Evolutionary conservation across 352 stramenopile species (phyloP), one percentile per base, ranked within the genome.

Genomic region (Phytophthora ohioensis): DNA sequence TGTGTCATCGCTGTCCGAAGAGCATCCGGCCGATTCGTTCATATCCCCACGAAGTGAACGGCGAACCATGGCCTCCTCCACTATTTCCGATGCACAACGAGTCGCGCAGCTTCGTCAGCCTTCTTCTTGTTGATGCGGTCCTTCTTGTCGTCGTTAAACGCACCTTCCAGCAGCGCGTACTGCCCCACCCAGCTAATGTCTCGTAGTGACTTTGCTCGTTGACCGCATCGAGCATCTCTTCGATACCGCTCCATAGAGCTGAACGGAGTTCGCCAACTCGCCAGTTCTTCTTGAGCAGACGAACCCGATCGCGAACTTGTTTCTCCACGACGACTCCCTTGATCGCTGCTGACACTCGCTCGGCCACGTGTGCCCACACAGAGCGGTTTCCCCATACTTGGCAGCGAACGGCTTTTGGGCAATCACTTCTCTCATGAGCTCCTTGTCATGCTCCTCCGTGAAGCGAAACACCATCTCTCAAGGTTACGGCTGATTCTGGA

Each of bases 201-300:
- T 61, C 51, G 15, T 62, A 68, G 32, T 61, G 51, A 21, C 51
- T 68, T 30, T 57, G 51, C 7, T 51, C 51, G 51, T 68, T 56
- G 8, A 57, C 42, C 2, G 51, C 51, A 32, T 61, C 51, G 30
- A 56, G 43, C 1, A 10, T 43, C 8, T 68, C 61, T 13, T 57
- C 42, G 6, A 61, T 61, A 8, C 51, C 61, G 8, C 61, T 67
- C 27, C 51, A 38, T 7, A 59, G 4, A 3, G 34, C 13, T 4
- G 41, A 60, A 21, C 60, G 51, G 5, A 57, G 47, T 10, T 66
- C 47, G 10, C 46, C 47, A 12, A 35, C 21, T 10, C 11, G 27
- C 21, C 47, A 54, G 17, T 56, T 68, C 17, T 68, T 68, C 21
- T 68, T 68, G 1, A 60, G 51, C 3, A 68, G 12, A 15, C 34